Percentiles rank a stretch among this genome's conserved stretches.
Conservation (phyloP, 2,329 filamentous ascomycete species). For the Grosmannia huntii region DNA sequence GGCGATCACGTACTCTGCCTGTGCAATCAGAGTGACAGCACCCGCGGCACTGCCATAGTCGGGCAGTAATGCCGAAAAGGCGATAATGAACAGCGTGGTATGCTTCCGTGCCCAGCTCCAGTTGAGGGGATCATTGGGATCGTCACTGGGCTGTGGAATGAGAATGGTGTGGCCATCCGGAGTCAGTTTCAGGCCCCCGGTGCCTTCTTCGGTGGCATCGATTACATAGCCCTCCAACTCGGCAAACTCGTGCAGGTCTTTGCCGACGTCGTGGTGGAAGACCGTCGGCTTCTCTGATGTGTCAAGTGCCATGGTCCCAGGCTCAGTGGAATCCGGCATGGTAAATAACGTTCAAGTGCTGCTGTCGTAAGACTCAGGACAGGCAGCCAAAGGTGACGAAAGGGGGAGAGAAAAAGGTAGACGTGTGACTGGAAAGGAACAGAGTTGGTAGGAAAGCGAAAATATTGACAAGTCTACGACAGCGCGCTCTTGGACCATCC, state of each 20-base stretch:
- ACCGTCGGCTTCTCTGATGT: neutral
- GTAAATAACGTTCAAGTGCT: neutral
- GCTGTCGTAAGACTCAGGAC: too few species aligned
- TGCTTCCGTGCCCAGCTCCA: slow-evolving; percentile 38
- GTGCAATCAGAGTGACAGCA: slow-evolving; percentile 28
- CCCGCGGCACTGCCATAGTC: slow-evolving; percentile 36
- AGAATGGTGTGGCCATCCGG: slow-evolving; percentile 31
- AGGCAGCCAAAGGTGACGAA: too few species aligned
- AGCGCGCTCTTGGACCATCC: too few species aligned
- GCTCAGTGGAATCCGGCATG: neutral
- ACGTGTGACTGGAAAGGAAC: too few species aligned
- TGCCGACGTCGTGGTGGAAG: neutral
- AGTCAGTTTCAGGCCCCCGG: slow-evolving; percentile 20
- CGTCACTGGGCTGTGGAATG: slow-evolving; percentile 39
- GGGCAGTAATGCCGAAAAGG: slow-evolving; percentile 30
- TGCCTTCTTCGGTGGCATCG: slow-evolving; percentile 20
- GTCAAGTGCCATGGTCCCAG: neutral
- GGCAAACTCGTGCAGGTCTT: slow-evolving; percentile 20
- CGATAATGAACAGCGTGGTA: slow-evolving; percentile 32
- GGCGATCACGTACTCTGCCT: slow-evolving; percentile 22
- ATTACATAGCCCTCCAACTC: slow-evolving; percentile 25
- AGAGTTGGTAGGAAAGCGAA: too few species aligned
- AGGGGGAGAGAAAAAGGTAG: too few species aligned
- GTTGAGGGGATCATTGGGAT: slow-evolving; percentile 39
- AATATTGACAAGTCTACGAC: too few species aligned